phyloP scores from a whole-genome alignment of 176 grass and related monocot species.

The Carex cristatella region DNA sequence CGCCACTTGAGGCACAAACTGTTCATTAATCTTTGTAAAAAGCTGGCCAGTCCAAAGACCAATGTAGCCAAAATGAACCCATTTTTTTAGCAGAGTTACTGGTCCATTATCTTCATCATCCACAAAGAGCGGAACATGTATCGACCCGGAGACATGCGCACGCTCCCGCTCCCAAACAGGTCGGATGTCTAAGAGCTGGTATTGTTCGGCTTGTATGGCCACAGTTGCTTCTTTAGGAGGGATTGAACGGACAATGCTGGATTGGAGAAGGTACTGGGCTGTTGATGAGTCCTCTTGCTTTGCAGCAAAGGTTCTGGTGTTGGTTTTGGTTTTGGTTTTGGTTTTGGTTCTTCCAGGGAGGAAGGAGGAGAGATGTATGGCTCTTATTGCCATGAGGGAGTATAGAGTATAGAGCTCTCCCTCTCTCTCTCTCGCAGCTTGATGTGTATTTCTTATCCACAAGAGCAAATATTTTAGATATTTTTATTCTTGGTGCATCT shows the following conservation, averaged over 20 bases:
- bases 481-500: not conserved
- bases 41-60: constrained; percentile 77
- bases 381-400: constrained; percentile 20
- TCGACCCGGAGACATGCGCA: constrained; percentile 47
- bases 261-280: constrained; percentile 49
- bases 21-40: constrained; percentile 72
- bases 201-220: constrained; percentile 41
- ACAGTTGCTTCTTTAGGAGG: constrained; percentile 40
- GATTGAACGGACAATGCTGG: constrained; percentile 50
- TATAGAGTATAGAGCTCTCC: not conserved
- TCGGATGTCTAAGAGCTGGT: constrained; percentile 66
- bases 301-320: not conserved
- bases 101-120: constrained; percentile 47
- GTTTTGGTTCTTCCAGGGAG: not conserved
- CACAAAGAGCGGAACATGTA: constrained; percentile 64
- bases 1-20: constrained; percentile 58
- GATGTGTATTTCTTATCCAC: constrained; percentile 28
- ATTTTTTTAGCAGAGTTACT: constrained; percentile 84
- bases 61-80: constrained; percentile 92
- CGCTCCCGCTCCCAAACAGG: constrained; percentile 72
- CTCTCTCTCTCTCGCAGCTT: not conserved
- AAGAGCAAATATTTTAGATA: not conserved
- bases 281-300: constrained; percentile 1
- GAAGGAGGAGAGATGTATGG: constrained; percentile 2
- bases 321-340: not conserved